Conservation (phyloP, 192 early-diverging fungal genomes). For the Coemansia sp. region DNA sequence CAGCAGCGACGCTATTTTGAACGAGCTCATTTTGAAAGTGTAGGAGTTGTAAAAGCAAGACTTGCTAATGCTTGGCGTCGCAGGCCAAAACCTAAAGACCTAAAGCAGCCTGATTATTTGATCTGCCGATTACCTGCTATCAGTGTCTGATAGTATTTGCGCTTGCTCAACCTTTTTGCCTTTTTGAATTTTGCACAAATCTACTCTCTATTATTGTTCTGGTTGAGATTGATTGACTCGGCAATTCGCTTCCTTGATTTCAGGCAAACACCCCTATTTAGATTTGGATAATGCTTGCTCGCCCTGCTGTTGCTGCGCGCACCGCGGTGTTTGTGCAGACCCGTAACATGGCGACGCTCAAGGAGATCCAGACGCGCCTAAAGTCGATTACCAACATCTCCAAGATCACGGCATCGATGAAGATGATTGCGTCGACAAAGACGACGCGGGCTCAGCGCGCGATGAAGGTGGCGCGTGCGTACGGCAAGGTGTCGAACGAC, state of each 20-base stretch:
- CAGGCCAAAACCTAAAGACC: too few species aligned
- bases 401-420: slow-evolving; percentile 99
- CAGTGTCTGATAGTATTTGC: neutral
- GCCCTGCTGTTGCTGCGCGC: slow-evolving; percentile 44
- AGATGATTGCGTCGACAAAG: slow-evolving; percentile 99
- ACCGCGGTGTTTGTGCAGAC: slow-evolving; percentile 57
- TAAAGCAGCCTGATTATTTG: neutral
- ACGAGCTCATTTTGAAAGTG: slow-evolving; percentile 55
- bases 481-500: slow-evolving; percentile 55
- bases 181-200: neutral
- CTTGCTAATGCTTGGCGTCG: neutral
- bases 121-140: neutral
- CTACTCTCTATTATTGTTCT: neutral
- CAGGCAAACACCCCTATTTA: neutral
- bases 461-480: slow-evolving; percentile 85
- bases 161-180: neutral
- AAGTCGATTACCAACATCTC: slow-evolving; percentile 97
- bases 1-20: slow-evolving; percentile 63
- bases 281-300: slow-evolving; percentile 40
- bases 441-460: slow-evolving; percentile 78
- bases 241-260: neutral
- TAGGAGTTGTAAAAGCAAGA: neutral
- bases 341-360: slow-evolving; percentile 93
- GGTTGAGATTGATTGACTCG: neutral
- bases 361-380: slow-evolving; percentile 91